These are phyloP conservation scores for Tylopilus sp. DNA, from an alignment of 1,284 basidiomycete genomes.

Conservation along the genomic window DNA sequence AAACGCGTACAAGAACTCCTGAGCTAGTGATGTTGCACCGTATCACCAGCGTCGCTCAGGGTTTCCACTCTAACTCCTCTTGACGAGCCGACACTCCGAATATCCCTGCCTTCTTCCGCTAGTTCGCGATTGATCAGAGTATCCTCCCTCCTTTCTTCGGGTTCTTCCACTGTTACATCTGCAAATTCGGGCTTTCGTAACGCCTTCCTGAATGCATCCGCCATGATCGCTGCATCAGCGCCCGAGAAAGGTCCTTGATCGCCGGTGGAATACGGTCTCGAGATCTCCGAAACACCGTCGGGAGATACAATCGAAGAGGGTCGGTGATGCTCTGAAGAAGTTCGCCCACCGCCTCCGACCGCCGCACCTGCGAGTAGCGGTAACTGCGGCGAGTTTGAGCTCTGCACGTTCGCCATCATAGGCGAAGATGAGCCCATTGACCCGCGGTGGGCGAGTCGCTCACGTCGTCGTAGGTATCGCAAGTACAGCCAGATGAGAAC, in stretches of 20 bases:
- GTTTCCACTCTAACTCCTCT: constrained; percentile 73
- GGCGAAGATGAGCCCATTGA: constrained; percentile 74
- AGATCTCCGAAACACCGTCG: constrained; percentile 65
- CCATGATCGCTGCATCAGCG: constrained; percentile 83
- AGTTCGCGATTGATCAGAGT: constrained; percentile 61
- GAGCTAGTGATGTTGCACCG: constrained; percentile 45
- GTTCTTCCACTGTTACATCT: constrained; percentile 61
- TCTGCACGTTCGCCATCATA: constrained; percentile 63
- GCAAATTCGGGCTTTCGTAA: constrained; percentile 80
- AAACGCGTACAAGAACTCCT: constrained; percentile 33
- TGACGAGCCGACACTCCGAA: constrained; percentile 71
- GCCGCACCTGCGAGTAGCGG: constrained; percentile 44
- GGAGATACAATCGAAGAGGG: constrained; percentile 48
- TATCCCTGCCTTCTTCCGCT: constrained; percentile 77
- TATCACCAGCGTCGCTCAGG: constrained; percentile 52
- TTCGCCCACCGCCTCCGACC: constrained; percentile 32
- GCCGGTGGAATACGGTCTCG: constrained; percentile 52
- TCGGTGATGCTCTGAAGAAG: constrained; percentile 31
- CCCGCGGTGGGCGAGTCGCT: constrained; percentile 52
- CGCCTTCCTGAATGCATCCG: constrained; percentile 78
- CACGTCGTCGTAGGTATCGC: constrained; percentile 55
- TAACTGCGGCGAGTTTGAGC: constrained; percentile 43
- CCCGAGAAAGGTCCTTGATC: constrained; percentile 67
- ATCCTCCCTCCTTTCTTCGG: constrained; percentile 42
- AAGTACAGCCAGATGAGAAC: constrained; percentile 66